Evolutionary conservation across 768 basidiomycete genomes (phyloP).

Genomic region (Tricholoma sp.): DNA sequence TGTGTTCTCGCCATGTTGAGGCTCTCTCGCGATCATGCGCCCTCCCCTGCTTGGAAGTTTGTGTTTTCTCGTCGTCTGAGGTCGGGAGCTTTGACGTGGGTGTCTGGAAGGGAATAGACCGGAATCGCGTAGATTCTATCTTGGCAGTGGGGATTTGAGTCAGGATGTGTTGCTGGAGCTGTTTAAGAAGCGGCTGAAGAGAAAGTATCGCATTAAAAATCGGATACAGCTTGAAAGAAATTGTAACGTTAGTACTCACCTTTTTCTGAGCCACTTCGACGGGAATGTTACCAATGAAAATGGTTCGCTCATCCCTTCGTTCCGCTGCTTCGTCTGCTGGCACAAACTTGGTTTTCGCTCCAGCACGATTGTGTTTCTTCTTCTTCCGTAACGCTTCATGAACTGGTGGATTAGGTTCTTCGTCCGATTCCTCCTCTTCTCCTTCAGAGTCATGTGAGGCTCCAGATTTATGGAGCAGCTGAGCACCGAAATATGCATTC

Average conservation of each 20-base stretch:
- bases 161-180: slow-evolving; percentile 72
- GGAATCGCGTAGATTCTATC: slow-evolving; percentile 91
- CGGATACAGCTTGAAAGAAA: background rate
- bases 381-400: slow-evolving; percentile 55
- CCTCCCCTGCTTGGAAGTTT: slow-evolving; percentile 30
- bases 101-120: slow-evolving; percentile 84
- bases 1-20: slow-evolving; percentile 50
- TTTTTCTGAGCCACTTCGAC: slow-evolving; percentile 71
- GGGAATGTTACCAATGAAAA: slow-evolving; percentile 89
- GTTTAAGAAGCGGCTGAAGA: slow-evolving; percentile 64
- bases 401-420: slow-evolving; percentile 24
- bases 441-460: slow-evolving; percentile 6
- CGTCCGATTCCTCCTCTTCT: slow-evolving; percentile 13
- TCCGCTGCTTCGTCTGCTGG: slow-evolving; percentile 70
- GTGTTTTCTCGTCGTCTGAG: slow-evolving; percentile 18
- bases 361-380: slow-evolving; percentile 21
- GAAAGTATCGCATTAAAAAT: slow-evolving; percentile 4
- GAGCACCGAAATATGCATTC: slow-evolving; percentile 21
- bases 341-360: slow-evolving; percentile 39
- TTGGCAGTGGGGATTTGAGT: slow-evolving; percentile 66
- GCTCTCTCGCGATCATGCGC: slow-evolving; percentile 54
- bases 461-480: background rate
- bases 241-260: slow-evolving; percentile 38
- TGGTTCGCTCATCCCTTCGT: slow-evolving; percentile 72
- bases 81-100: slow-evolving; percentile 64